These are phyloP conservation scores for Ophiosphaerella narmari DNA, from an alignment of 2,329 filamentous ascomycete genomes.

Conservation along the genomic window DNA sequence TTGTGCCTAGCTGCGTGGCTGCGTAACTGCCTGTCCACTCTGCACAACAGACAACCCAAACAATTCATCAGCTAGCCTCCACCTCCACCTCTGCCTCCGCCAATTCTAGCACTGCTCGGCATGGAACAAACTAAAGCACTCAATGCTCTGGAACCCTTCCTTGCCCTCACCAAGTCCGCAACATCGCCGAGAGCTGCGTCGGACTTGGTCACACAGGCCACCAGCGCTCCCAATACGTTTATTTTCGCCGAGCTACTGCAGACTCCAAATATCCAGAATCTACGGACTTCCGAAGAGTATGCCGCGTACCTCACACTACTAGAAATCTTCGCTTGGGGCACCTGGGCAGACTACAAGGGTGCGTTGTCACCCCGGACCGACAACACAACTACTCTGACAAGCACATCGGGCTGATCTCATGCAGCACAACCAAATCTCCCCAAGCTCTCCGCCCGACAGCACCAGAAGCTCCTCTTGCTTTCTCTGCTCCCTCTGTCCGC, in stretches of 20 bases:
- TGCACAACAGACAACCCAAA: constrained; percentile 2
- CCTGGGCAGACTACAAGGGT: constrained; percentile 77
- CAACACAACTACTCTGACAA: no score
- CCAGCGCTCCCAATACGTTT: constrained; percentile 85
- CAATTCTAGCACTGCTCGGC: not conserved
- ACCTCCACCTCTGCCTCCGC: not conserved
- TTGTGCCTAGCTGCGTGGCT: constrained; percentile 18
- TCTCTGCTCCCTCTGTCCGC: constrained; percentile 82
- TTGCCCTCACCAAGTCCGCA: constrained; percentile 84
- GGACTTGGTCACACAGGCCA: constrained; percentile 85
- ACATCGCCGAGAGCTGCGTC: constrained; percentile 81
- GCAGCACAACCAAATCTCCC: constrained; percentile 64
- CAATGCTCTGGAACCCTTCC: constrained; percentile 76
- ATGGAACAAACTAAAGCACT: constrained; percentile 74
- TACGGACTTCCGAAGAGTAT: constrained; percentile 68
- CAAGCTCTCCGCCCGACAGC: constrained; percentile 71
- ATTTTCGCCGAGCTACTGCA: constrained; percentile 93
- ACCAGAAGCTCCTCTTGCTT: constrained; percentile 85
- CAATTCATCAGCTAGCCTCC: not conserved
- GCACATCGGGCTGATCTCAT: constrained; percentile 2
- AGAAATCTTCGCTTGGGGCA: constrained; percentile 90
- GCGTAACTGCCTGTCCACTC: constrained; percentile 14
- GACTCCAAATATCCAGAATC: constrained; percentile 75
- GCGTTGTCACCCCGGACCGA: constrained; percentile 9
- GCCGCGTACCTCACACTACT: constrained; percentile 70